A percentile compares a stretch with the other conserved stretches of the same genome.
Conservation (phyloP, 768 basidiomycete species). For the Butyriboletus loyo region DNA sequence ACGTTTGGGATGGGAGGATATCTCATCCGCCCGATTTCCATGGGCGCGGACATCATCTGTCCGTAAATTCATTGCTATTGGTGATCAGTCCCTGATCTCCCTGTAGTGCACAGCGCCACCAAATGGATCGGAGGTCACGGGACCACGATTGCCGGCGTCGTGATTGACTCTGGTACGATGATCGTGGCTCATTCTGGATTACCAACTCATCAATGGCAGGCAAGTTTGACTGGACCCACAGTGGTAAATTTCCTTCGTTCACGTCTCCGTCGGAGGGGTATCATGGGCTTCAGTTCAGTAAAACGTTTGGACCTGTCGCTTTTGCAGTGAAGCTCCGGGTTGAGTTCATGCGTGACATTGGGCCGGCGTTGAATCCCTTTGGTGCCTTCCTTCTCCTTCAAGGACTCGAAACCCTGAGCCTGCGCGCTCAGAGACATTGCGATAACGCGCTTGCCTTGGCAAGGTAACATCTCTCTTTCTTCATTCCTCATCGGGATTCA, state of each 20-base stretch:
- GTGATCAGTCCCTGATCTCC: neutral
- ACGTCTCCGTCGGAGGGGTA: conserved; percentile 75
- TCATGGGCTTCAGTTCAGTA: conserved; percentile 64
- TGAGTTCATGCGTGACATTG: conserved; percentile 64
- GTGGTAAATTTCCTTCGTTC: conserved; percentile 71
- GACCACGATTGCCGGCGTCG: conserved; percentile 73
- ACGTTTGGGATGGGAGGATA: conserved; percentile 75
- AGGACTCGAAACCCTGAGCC: conserved; percentile 72
- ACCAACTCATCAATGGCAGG: conserved; percentile 1
- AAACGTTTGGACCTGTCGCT: conserved; percentile 62
- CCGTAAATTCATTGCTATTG: conserved; percentile 4
- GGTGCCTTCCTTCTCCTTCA: conserved; percentile 73
- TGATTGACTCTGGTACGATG: conserved; percentile 60
- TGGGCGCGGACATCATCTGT: conserved; percentile 77
- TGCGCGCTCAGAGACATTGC: conserved; percentile 68
- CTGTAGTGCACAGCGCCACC: conserved; percentile 65
- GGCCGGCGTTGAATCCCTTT: conserved; percentile 66
- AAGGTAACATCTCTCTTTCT: conserved; percentile 24
- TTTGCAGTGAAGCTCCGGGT: conserved; percentile 66
- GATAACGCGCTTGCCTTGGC: conserved; percentile 72
- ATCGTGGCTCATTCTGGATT: too few species aligned
- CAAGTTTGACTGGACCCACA: conserved; percentile 67
- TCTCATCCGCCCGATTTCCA: conserved; percentile 63
- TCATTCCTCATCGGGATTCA: neutral
- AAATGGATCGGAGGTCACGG: conserved; percentile 88